These are phyloP conservation scores for Kuraishia hungarica DNA, from an alignment of 805 yeast genomes.

Conservation along the genomic window DNA sequence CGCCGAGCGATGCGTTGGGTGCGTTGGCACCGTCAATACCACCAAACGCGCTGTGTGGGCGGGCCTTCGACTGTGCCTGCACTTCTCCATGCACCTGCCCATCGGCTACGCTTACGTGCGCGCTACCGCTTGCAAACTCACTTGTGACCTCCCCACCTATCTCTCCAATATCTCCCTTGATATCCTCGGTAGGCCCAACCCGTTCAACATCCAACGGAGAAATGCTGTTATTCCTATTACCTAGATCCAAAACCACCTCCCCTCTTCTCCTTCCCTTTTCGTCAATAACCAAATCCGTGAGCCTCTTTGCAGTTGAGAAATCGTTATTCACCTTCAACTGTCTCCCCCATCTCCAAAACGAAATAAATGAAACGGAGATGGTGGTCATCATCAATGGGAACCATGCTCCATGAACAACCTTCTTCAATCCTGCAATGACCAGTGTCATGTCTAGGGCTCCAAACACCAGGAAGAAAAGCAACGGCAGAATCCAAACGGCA, in stretches of 20 bases:
- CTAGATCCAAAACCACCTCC: slow-evolving; percentile 12
- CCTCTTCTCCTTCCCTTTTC: slow-evolving; percentile 13
- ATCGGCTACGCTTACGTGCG: too few species aligned
- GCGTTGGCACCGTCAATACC: not conserved
- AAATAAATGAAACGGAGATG: slow-evolving; percentile 27
- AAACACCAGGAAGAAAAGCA: slow-evolving; percentile 28
- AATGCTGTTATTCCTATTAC: slow-evolving; percentile 9
- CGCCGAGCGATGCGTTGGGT: not conserved
- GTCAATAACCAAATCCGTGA: slow-evolving; percentile 25
- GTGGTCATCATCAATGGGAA: slow-evolving; percentile 41
- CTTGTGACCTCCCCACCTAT: not conserved
- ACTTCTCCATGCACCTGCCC: too few species aligned
- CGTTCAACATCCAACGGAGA: not conserved
- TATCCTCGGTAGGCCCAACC: too few species aligned
- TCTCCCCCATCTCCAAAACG: slow-evolving; percentile 41
- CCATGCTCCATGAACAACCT: slow-evolving; percentile 57
- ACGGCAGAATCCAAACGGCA: slow-evolving; percentile 24
- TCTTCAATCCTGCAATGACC: slow-evolving; percentile 39
- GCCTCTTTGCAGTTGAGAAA: slow-evolving; percentile 11
- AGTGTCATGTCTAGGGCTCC: slow-evolving; percentile 38
- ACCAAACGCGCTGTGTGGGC: not conserved
- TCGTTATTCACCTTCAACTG: slow-evolving; percentile 31
- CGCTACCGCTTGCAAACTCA: too few species aligned
- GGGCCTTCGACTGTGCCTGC: too few species aligned
- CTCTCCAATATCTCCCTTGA: not conserved